Evolutionary conservation across 495 filamentous ascomycete genomes (phyloP), one percentile per base, ranked within the genome.

Genomic region (Hypoxylon crocopeplum): DNA sequence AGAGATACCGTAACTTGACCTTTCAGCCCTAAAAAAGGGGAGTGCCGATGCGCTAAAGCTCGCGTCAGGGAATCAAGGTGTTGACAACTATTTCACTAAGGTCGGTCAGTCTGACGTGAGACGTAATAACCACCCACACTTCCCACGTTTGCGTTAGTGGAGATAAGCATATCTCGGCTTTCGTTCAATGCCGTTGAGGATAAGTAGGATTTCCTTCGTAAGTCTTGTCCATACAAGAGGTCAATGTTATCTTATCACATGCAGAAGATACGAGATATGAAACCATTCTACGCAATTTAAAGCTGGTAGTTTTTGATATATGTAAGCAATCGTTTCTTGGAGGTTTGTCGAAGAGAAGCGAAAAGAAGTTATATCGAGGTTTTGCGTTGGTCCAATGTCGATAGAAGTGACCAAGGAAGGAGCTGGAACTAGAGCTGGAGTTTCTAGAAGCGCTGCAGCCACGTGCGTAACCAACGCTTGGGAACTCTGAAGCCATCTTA

Each of bases 11-110:
- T n/a, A n/a, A n/a, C n/a, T n/a, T n/a, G n/a, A 5, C 15, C 34
- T 5, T 30, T 63, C 59, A 63, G 59, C 59, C 59, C 37, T 63
- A 63, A 52, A 63, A 41, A 42, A 47, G 51, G 51, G 48, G 52
- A 36, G 19, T 39, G 24, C 24, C 27, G 10, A 10, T 39, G 36
- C 54, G 20, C 32, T 30, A 30, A n/a, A 3, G 20, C 22, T 45
- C 15, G 34, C 29, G 8, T 8, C n/a, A n/a, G n/a, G n/a, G n/a
- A n/a, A n/a, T n/a, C n/a, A n/a, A n/a, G n/a, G n/a, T n/a, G n/a
- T n/a, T n/a, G n/a, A n/a, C n/a, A n/a, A n/a, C n/a, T n/a, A n/a
- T n/a, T n/a, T n/a, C n/a, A n/a, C n/a, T n/a, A n/a, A n/a, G 37
- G 59, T 56, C 51, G 59, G 59, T 51, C 40, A 63, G 16, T 46